Evolutionary conservation across 176 grass and related monocot genomes (phyloP).

Genomic region (Leersia perrieri): DNA sequence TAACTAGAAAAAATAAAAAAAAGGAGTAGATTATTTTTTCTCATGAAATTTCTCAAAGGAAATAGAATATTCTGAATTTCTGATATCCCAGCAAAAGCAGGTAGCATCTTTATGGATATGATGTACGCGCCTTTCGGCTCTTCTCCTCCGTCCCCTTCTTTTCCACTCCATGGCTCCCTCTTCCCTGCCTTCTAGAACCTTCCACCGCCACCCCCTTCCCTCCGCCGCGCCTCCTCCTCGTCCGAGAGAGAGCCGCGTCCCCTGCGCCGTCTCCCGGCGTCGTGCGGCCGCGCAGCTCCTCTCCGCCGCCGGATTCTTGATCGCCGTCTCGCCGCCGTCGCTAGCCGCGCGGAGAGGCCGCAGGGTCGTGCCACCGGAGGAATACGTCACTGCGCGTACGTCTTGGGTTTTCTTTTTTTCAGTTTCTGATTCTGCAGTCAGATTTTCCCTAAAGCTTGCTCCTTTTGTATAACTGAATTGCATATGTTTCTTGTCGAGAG

Average conservation of each 20-base stretch:
- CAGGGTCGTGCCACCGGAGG: slow-evolving; percentile 35
- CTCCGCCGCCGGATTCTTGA: slow-evolving; percentile 40
- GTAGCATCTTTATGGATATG: slow-evolving; percentile 31
- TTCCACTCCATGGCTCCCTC: slow-evolving; percentile 24
- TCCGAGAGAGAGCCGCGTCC: slow-evolving; percentile 14
- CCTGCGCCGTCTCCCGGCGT: slow-evolving; percentile 32
- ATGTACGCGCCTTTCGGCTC: slow-evolving; percentile 29
- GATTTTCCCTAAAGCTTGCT: background rate
- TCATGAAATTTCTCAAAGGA: background rate
- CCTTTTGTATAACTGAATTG: background rate
- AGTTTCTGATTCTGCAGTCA: slow-evolving; percentile 15
- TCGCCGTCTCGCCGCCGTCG: slow-evolving; percentile 24
- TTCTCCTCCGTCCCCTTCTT: background rate
- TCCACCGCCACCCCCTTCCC: background rate
- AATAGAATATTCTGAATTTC: slow-evolving; percentile 15
- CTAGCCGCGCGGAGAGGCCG: slow-evolving; percentile 52
- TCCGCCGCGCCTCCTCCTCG: background rate
- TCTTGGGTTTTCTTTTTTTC: background rate
- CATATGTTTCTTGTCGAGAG: background rate
- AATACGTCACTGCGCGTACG: slow-evolving; percentile 50
- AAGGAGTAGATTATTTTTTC: background rate
- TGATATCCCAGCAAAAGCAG: background rate
- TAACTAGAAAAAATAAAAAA: too few relatives aligned
- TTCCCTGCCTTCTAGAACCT: slow-evolving; percentile 32
- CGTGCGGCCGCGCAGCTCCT: slow-evolving; percentile 40